Evolutionary conservation across 306 rosid species (phyloP).

Genomic region (Quercus glauca): DNA sequence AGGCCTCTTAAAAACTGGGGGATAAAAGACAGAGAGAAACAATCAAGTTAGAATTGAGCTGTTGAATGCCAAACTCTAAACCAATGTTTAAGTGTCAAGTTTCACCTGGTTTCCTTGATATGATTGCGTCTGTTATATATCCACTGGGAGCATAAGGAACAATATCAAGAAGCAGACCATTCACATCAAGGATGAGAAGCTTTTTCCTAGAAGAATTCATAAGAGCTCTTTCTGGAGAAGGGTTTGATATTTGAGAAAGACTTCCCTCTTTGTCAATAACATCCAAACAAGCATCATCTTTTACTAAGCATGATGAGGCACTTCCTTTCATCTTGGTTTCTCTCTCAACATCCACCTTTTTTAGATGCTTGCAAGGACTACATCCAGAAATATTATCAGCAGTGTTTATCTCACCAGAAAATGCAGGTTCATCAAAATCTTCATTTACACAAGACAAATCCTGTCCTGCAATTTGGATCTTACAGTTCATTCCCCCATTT

Average conservation of each 20-base stretch:
- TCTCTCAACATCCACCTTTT: background rate
- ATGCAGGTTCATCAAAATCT: background rate
- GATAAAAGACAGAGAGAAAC: constrained; percentile 3
- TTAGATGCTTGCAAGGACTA: background rate
- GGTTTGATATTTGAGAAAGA: constrained; percentile 21
- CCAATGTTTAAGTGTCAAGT: constrained; percentile 11
- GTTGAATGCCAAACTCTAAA: constrained; percentile 12
- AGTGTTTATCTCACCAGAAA: background rate
- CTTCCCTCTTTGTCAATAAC: constrained; percentile 20
- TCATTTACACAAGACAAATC: constrained; percentile 14
- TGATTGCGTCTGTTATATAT: constrained; percentile 35
- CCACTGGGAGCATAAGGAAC: constrained; percentile 23
- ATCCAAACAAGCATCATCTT: constrained; percentile 33
- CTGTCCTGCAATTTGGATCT: constrained; percentile 14
- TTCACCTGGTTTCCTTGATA: constrained; percentile 55
- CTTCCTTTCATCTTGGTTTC: constrained; percentile 19
- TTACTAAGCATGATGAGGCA: constrained; percentile 16
- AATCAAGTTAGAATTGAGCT: constrained; percentile 24
- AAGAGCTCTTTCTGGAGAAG: constrained; percentile 30
- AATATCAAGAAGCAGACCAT: constrained; percentile 88
- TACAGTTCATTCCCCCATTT: constrained; percentile 21
- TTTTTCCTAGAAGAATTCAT: constrained; percentile 45
- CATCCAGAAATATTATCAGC: background rate
- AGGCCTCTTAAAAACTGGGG: constrained; percentile 92
- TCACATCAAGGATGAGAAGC: constrained; percentile 92